A percentile compares a stretch with the other conserved stretches of the same genome.
phyloP scores from a whole-genome alignment of 805 yeast genomes.

The Wickerhamiella brachini region DNA sequence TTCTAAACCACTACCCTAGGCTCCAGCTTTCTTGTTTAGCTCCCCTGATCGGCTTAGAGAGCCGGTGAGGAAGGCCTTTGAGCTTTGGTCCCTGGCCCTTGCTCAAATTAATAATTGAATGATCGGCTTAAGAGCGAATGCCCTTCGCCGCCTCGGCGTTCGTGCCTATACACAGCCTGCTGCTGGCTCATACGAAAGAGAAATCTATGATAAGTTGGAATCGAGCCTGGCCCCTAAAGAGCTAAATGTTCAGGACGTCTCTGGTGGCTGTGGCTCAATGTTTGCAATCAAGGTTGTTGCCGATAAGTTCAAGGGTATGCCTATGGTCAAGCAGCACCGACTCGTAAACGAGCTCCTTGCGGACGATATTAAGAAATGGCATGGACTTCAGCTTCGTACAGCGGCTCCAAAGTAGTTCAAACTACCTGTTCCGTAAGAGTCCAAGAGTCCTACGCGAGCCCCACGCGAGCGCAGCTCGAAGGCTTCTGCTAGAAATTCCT shows the following conservation, averaged over 20 bases:
- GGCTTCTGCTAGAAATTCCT: no score
- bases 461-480: no score
- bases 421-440: no score
- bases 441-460: no score
- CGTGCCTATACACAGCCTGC: slow-evolving; percentile 2
- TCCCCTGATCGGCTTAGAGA: no score
- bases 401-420: slow-evolving; percentile 30
- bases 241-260: slow-evolving; percentile 63
- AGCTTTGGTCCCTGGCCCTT: no score
- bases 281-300: slow-evolving; percentile 74
- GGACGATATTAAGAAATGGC: slow-evolving; percentile 87
- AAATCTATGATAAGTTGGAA: slow-evolving; percentile 43
- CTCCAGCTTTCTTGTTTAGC: no score
- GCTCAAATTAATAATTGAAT: no score
- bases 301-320: slow-evolving; percentile 57
- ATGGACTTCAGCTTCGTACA: slow-evolving; percentile 80
- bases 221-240: slow-evolving; percentile 45
- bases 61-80: no score
- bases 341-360: slow-evolving; percentile 68
- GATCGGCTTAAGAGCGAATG: neutral
- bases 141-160: neutral
- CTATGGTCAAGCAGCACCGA: slow-evolving; percentile 85
- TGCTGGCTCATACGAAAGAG: slow-evolving; percentile 49
- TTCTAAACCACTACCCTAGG: neutral
- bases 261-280: slow-evolving; percentile 98